Evolutionary conservation across 495 filamentous ascomycete genomes (phyloP), one percentile per base, ranked within the genome.

Genomic region (Paragyromitra xinjiangensis): DNA sequence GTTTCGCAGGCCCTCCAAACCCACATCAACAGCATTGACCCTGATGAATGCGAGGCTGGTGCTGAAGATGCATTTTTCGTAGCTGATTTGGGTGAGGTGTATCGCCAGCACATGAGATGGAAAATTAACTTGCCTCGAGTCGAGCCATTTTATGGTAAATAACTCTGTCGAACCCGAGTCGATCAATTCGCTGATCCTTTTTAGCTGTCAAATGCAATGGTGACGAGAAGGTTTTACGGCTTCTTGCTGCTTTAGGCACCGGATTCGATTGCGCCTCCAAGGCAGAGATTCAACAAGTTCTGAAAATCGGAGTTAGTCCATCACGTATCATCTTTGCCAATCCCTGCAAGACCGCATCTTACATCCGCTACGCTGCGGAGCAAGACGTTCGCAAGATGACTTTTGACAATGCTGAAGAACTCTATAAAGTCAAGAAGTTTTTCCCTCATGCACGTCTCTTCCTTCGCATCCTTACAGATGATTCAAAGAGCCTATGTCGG

Each of bases 181-280:
- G 22, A 42, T 70, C 5, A 11, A n/a, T 59, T 65, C 29, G 44
- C 84, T 86, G 78, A 87, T 69, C 56, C 77, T 16, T 24, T 16
- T 69, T 59, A 97, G 95, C 95, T 74, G 94, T 99, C 86, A 99
- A 99, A 85, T 98, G 95, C 84, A 98, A 99, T 87, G 93, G 94
- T 11, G 95, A 98, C 84, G 89, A 91, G 2, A 92, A 92, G 84
- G 90, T 99, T 58, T 85, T 99, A 73, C 90, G 92, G 81, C 91
- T 98, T 66, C 90, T 99, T 82, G 90, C 93, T 76, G 88, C 89
- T 71, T 88, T 98, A 64, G 95, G 94, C 78, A 94, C 94, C 73
- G 95, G 96, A 73, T 99, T 99, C 84, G 95, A 99, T 85, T 99
- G 95, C 84, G 95, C 95, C 67, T 98, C 96, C 83, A 97, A 97